These are phyloP conservation scores for Volvariella volvacea DNA, from an alignment of 1,284 basidiomycete genomes.

Conservation along the genomic window DNA sequence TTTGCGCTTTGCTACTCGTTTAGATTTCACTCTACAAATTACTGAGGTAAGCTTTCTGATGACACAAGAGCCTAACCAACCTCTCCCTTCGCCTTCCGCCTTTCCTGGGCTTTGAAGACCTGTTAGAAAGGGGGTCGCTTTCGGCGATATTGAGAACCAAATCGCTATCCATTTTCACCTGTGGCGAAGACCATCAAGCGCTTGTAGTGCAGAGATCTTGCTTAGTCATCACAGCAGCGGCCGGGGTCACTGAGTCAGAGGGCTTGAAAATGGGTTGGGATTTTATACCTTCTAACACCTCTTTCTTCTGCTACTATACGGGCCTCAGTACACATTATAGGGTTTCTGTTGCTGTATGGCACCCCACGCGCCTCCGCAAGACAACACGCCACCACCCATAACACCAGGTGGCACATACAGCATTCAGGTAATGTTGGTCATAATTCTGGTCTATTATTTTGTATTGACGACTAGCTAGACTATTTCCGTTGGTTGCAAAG, in stretches of 20 bases:
- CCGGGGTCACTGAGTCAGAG: conserved; percentile 2
- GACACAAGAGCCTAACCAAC: conserved; percentile 31
- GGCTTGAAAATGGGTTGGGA: no score
- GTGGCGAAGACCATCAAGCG: conserved; percentile 2
- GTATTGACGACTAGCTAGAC: conserved; percentile 43
- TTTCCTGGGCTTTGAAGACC: conserved; percentile 38
- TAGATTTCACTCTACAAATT: conserved; percentile 56
- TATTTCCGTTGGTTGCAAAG: conserved; percentile 87
- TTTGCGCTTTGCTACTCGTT: conserved; percentile 61
- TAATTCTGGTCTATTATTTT: conserved; percentile 16
- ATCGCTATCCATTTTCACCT: conserved; percentile 61
- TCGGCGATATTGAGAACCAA: conserved; percentile 67
- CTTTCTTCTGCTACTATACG: not conserved
- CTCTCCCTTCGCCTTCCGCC: conserved; percentile 84
- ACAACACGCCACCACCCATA: conserved; percentile 49
- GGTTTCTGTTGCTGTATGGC: conserved; percentile 19
- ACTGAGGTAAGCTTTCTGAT: conserved; percentile 12
- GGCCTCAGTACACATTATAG: no score
- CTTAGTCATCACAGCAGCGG: conserved; percentile 9
- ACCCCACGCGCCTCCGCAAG: conserved; percentile 23
- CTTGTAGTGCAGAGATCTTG: conserved; percentile 3
- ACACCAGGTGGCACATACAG: conserved; percentile 70
- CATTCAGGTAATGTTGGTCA: conserved; percentile 51
- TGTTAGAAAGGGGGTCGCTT: no score
- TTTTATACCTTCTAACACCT: no score